Percentiles rank a stretch among this genome's conserved stretches.
Conservation (phyloP, 2,329 filamentous ascomycete species). For the Boeremia lycopersici region DNA sequence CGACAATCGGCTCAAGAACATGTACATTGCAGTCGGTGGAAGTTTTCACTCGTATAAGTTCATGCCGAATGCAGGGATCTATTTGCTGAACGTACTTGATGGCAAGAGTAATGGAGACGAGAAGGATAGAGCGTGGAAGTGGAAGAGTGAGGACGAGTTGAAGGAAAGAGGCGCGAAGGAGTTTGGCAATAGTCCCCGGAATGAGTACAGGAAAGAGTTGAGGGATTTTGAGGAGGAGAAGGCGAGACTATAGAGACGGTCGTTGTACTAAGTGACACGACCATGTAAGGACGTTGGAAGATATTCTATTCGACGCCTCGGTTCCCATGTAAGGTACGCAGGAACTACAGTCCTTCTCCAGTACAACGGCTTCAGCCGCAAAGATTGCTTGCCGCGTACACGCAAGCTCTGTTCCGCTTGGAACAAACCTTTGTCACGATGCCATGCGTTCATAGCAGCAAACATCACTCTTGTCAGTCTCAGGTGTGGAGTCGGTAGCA, state of each 20-base stretch:
- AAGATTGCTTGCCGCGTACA: no score
- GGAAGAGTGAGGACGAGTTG: slow-evolving; percentile 37
- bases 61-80: slow-evolving; percentile 66
- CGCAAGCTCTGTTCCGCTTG: no score
- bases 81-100: slow-evolving; percentile 55
- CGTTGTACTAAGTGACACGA: not conserved
- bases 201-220: slow-evolving; percentile 18
- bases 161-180: slow-evolving; percentile 25
- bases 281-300: not conserved
- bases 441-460: no score
- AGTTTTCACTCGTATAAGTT: slow-evolving; percentile 71
- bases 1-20: slow-evolving; percentile 55
- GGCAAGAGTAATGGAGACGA: slow-evolving; percentile 45
- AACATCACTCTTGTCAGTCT: no score
- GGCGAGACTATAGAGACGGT: not conserved
- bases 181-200: slow-evolving; percentile 23
- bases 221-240: slow-evolving; percentile 18
- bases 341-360: no score
- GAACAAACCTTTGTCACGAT: no score
- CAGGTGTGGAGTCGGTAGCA: no score
- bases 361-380: no score
- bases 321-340: no score
- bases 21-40: slow-evolving; percentile 67
- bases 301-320: not conserved
- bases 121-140: slow-evolving; percentile 44